A percentile compares a stretch with the other conserved stretches of the same genome.
phyloP scores from a whole-genome alignment of 2,329 filamentous ascomycete genomes.

The Paecilomyces variotii region DNA sequence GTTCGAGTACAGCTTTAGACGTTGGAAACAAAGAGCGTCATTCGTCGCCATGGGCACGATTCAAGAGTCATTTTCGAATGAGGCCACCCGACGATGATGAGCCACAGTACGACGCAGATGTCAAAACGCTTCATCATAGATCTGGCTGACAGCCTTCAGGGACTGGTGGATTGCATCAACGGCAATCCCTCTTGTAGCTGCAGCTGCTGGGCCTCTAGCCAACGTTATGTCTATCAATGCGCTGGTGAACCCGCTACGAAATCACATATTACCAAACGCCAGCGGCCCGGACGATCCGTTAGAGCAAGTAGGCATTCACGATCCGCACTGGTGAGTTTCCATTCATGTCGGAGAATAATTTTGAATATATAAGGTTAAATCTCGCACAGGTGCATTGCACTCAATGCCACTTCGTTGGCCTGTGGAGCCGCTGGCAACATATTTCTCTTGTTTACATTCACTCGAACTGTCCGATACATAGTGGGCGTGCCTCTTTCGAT shows the following conservation, averaged over 20 bases:
- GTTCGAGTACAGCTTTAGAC: background rate
- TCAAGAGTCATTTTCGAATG: slow-evolving; percentile 21
- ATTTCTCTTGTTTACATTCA: slow-evolving; percentile 82
- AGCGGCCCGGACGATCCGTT: slow-evolving; percentile 40
- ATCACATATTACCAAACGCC: slow-evolving; percentile 38
- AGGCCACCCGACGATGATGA: slow-evolving; percentile 36
- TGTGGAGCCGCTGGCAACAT: slow-evolving; percentile 72
- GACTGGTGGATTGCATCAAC: slow-evolving; percentile 46
- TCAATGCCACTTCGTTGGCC: slow-evolving; percentile 71
- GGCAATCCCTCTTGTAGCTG: slow-evolving; percentile 67
- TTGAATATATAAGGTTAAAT: slow-evolving; percentile 1
- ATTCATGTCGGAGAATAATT: background rate
- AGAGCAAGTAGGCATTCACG: slow-evolving; percentile 49
- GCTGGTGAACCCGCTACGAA: slow-evolving; percentile 71
- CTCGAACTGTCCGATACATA: slow-evolving; percentile 67
- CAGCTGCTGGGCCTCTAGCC: slow-evolving; percentile 75
- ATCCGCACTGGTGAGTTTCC: slow-evolving; percentile 59
- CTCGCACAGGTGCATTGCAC: slow-evolving; percentile 51
- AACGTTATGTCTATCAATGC: slow-evolving; percentile 84
- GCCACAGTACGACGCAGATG: slow-evolving; percentile 16
- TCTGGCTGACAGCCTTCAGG: slow-evolving; percentile 6
- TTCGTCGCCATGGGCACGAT: slow-evolving; percentile 11
- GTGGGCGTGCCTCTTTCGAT: slow-evolving; percentile 80
- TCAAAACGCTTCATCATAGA: too few species aligned
- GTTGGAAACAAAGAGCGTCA: background rate